These are phyloP conservation scores for Blakeslea trispora DNA, from an alignment of 371 early-diverging fungal species.

Conservation along the genomic window DNA sequence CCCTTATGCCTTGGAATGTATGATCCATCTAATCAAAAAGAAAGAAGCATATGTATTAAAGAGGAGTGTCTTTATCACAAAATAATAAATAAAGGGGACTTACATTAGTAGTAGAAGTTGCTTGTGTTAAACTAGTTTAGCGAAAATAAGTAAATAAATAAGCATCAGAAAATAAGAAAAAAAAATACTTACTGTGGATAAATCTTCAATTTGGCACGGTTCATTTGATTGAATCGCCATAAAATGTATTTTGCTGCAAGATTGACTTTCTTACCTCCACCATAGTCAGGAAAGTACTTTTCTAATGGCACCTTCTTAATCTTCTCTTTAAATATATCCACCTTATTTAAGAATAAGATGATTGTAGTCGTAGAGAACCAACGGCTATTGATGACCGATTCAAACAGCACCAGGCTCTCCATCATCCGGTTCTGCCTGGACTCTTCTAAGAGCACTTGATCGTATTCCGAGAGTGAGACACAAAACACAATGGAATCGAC, in stretches of 20 bases:
- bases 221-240: slow-evolving; percentile 76
- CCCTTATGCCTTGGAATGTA: slow-evolving; percentile 70
- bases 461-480: slow-evolving; percentile 71
- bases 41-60: slow-evolving; percentile 10
- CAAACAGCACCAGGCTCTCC: slow-evolving; percentile 81
- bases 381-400: slow-evolving; percentile 73
- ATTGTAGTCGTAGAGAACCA: slow-evolving; percentile 69
- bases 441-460: slow-evolving; percentile 75
- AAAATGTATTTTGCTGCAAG: slow-evolving; percentile 81
- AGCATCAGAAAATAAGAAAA: not conserved
- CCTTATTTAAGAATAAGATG: slow-evolving; percentile 82
- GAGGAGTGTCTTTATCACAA: no score
- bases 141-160: not conserved
- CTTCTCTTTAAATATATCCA: slow-evolving; percentile 72
- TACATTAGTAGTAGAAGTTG: slow-evolving; percentile 77
- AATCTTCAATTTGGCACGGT: slow-evolving; percentile 72
- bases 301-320: slow-evolving; percentile 55
- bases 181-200: slow-evolving; percentile 84
- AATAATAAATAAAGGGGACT: no score
- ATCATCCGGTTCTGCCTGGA: slow-evolving; percentile 75
- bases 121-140: slow-evolving; percentile 66
- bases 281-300: slow-evolving; percentile 63
- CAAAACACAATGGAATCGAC: slow-evolving; percentile 72
- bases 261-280: slow-evolving; percentile 64
- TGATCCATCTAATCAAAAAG: slow-evolving; percentile 37